Base-by-base conservation (phyloP, 2,329 filamentous ascomycete species). In the Hypoxylon sp. region DNA sequence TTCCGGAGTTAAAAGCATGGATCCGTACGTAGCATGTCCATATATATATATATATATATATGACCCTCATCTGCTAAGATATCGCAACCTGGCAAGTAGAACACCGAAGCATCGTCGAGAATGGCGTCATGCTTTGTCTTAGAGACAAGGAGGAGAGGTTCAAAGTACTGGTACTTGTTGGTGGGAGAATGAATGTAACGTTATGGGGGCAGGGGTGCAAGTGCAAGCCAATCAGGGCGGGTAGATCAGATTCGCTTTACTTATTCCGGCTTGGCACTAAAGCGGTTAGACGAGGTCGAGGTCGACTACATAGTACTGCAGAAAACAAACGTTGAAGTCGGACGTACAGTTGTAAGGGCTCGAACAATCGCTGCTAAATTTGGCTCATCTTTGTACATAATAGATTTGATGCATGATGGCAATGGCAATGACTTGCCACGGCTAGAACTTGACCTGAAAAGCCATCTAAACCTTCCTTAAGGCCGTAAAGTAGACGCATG, bases 241-340 rank as follows among this genome's bases (percentile, higher is more conserved):
- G 39, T 43, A 63, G 34, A 67, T 62, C 41, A 22, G 37, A 20
- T 46, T 53, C 34, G 15, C 28, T 47, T 54, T 63, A 65, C 62
- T 66, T 61, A 59, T 63, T 65, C 65, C 62, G 65, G 65, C 62
- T 68, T 68, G 59, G 65, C 65, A 55, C 56, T 34, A 39, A 63
- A 54, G 50, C 26, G 49, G 53, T 50, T 60, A 58, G 59, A 58
- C 53, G 20, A 50, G 19, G n/a, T n/a, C n/a, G n/a, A n/a, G 34
- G 24, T 5, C 2, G 34, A 11, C 67, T 67, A 66, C 52, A 37
- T 55, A 62, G 68, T 71, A 71, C 68, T 68, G 70, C 66, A 68
- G 55, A 56, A 68, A 67, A 65, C 37, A 47, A 53, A 46, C 60
- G 59, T 28, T 37, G 32, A 34, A 47, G 44, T 13, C 22, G 8